Percentiles rank a stretch among this genome's conserved stretches.
Evolutionary conservation across 1,139 yeast genomes (phyloP).

Genomic region (Wickerhamomyces sp.): DNA sequence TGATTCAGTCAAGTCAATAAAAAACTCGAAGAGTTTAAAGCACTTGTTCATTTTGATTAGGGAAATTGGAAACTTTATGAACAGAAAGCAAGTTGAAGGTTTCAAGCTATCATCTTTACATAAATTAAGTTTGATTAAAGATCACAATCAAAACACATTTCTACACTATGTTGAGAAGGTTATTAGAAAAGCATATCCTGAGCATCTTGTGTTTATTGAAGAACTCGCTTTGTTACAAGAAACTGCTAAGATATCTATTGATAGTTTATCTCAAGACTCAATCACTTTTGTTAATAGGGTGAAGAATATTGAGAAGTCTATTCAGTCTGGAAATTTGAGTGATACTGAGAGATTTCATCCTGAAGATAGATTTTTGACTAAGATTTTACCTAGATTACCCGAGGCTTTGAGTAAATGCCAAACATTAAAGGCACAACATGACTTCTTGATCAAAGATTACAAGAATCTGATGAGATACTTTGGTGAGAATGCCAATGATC

Average conservation of each 20-base stretch:
- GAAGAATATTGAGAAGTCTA: slow-evolving; percentile 48
- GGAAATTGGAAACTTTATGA: slow-evolving; percentile 92
- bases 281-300: slow-evolving; percentile 54
- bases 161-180: slow-evolving; percentile 84
- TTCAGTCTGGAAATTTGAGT: slow-evolving; percentile 71
- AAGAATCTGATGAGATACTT: slow-evolving; percentile 66
- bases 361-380: slow-evolving; percentile 56
- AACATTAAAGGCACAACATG: slow-evolving; percentile 52
- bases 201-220: slow-evolving; percentile 68
- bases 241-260: slow-evolving; percentile 68
- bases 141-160: slow-evolving; percentile 67
- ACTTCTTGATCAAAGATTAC: slow-evolving; percentile 49
- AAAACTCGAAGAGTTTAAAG: slow-evolving; percentile 59
- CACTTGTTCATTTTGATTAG: slow-evolving; percentile 71
- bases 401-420: slow-evolving; percentile 61
- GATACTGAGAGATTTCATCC: slow-evolving; percentile 70
- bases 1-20: slow-evolving; percentile 58
- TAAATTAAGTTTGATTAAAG: slow-evolving; percentile 81
- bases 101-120: slow-evolving; percentile 80
- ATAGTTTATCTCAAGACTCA: slow-evolving; percentile 72
- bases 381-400: slow-evolving; percentile 48
- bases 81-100: slow-evolving; percentile 84
- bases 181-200: slow-evolving; percentile 74
- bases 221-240: slow-evolving; percentile 63
- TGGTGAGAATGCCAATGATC: slow-evolving; percentile 74